Base-by-base conservation (phyloP, 2,329 filamentous ascomycete genomes). In the Chaetothyriales sp. region DNA sequence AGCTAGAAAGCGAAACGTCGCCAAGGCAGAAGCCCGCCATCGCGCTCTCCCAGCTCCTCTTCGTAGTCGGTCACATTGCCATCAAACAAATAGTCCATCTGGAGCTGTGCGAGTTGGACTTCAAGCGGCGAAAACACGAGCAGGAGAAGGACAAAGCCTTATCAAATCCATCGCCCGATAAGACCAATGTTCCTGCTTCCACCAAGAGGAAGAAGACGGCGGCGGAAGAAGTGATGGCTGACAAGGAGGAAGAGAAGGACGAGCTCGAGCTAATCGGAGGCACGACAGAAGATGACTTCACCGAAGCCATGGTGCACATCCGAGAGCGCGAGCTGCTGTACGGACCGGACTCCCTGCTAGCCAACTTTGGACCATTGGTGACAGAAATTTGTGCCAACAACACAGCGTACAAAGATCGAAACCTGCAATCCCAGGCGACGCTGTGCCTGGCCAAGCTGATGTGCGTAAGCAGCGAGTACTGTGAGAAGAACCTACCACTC, bases 41-140 rank as follows among this genome's bases (percentile, higher is more conserved):
- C 46, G 82, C 80, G 0, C 74, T 98, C 1, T 95, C 92, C 0
- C 92, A 97, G 63, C 77, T 98, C 1, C 75, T 98, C 0, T 97
- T 97, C 65, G 85, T 95, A 37, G 90, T 97, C 28, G 92, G 92
- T 0, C 92, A 98, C 64, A 86, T 97, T 47, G 92, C 92, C 13
- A 92, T 98, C 65, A 98, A 98, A 71, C 94, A 98, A 65, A 98
- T 98, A 61, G 94, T 98, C 0, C 92, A 98, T 66, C 78, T 98
- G 9, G 92, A 98, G 63, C 76, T 97, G n/a, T 95, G 89, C 66
- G 92, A 98, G 65, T 81, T 92, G 48, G 92, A 98, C 67, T 98
- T 98, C 69, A 98, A 98, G 73, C 85, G 90, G 50, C 80, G 90
- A 59, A 98, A 98, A 73, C 84, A 86, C 43, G 87, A 92, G 54